Evolutionary conservation across 176 grass and related monocot species (phyloP), one percentile per base, ranked within the genome.

Genomic region (Cenchrus americanus): DNA sequence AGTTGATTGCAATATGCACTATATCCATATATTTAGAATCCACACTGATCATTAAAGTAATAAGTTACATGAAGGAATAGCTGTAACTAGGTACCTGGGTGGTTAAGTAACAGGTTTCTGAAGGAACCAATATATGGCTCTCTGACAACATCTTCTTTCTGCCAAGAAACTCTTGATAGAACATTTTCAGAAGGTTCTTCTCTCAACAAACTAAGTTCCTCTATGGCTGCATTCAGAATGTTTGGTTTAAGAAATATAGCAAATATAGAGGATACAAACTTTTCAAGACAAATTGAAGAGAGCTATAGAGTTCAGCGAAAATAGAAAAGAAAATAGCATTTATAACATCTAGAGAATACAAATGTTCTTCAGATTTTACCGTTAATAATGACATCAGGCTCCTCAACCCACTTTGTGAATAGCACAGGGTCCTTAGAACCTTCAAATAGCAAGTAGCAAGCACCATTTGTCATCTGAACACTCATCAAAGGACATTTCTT

Each of bases 361-460:
- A 40, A n/a, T 42, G 14, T 11, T 78, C 14, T 80, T 75, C 11
- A 62, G 66, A 55, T 30, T 83, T 80, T 89, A 94, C 92, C 86
- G 52, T 84, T 94, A 60, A 86, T 75, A 74, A 91, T 75, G 57
- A 66, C 18, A 52, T 88, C 84, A 76, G 63, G 80, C 22, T 91
- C 86, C 41, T 78, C 81, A 85, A 85, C 77, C 60, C 75, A 71
- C 24, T 84, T 87, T 78, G 80, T 43, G 75, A 84, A 63, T 71
- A 84, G 67, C 26, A 66, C 6, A 69, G 77, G 54, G 76, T 87
- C 81, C 50, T 77, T 85, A 82, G 84, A 94, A 81, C 89, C 86
- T 91, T 91, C 68, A 78, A 82, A 87, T 87, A 94, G 86, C 81
- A 94, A 89, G 86, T 84, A 94, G 81, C 81, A 91, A 84, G 68